phyloP scores from a whole-genome alignment of 345 rosid genomes.

The Moringa oleifera region DNA sequence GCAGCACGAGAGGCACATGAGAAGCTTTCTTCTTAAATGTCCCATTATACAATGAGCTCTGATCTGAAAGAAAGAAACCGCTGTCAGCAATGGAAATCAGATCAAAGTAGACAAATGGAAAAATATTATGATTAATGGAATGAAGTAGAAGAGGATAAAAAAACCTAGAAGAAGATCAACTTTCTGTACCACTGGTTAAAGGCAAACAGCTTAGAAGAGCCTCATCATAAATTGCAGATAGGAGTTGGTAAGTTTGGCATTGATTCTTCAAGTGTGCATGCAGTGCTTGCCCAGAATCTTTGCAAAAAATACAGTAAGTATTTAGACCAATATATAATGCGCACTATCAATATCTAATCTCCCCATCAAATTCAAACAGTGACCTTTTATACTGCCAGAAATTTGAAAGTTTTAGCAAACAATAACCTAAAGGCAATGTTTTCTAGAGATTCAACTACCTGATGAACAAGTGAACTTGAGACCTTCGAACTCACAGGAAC shows the following conservation, averaged over 20 bases:
- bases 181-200: constrained; percentile 32
- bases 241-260: constrained; percentile 47
- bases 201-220: constrained; percentile 53
- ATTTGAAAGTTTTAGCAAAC: not conserved
- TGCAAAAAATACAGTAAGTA: constrained; percentile 4
- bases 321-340: not conserved
- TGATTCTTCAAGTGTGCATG: constrained; percentile 59
- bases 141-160: not conserved
- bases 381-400: not conserved
- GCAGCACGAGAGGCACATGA: constrained; percentile 61
- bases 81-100: constrained; percentile 14
- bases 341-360: too few species aligned
- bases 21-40: constrained; percentile 39
- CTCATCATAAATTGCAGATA: constrained; percentile 71
- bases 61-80: constrained; percentile 28
- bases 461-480: constrained; percentile 66
- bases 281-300: constrained; percentile 60
- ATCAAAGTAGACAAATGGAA: constrained; percentile 7
- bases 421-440: not conserved
- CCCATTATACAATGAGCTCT: constrained; percentile 20
- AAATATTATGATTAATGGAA: not conserved
- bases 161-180: constrained; percentile 1
- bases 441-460: constrained; percentile 36
- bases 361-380: not conserved
- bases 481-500: constrained; percentile 66